Evolutionary conservation across 2,329 filamentous ascomycete species (phyloP), one percentile per base, ranked within the genome.

Genomic region (Venturia aucupariae): DNA sequence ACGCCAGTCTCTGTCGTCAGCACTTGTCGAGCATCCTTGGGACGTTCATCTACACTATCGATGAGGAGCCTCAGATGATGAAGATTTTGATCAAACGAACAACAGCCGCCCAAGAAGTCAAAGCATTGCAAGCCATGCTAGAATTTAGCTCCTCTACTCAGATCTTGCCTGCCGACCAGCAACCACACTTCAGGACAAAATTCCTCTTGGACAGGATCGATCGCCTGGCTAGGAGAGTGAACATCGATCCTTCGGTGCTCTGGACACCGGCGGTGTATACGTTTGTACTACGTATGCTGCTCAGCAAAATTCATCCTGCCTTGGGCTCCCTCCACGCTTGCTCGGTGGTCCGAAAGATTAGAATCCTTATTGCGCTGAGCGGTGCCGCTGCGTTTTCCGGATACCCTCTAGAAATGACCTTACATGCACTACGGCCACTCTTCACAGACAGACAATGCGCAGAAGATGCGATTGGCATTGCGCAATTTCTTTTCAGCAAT

Each of bases 361-460:
- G 92, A 41, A 84, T 97, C 10, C 77, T 97, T 19, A 82, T 97
- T 32, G 89, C 86, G 66, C 78, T 97, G 57, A 88, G 91, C 32
- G 92, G 91, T 0, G 15, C 27, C 5, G 81, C 86, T 61, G 90
- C 89, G n/a, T 80, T 88, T 30, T 79, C 85, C 48, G 89, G 88
- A 0, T 97, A 97, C 71, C 90, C 91, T 13, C 75, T 97, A 17
- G 90, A 99, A 74, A 94, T 97, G 90, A 81, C 96, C 0, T 80
- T 99, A 1, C 90, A 92, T 70, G 88, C 89, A 1, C 80, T 96
- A 24, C 83, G 89, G 11, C 86, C 86, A 0, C 95, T 92, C 68
- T 79, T 97, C 6, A 87, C 88, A 1, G 88, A 97, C 69, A 82
- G 87, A 0, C 89, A 95, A 71, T 97, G 93, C 74, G 90, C 92